phyloP scores from a whole-genome alignment of 257 asterid species.

The Paulownia fortunei region DNA sequence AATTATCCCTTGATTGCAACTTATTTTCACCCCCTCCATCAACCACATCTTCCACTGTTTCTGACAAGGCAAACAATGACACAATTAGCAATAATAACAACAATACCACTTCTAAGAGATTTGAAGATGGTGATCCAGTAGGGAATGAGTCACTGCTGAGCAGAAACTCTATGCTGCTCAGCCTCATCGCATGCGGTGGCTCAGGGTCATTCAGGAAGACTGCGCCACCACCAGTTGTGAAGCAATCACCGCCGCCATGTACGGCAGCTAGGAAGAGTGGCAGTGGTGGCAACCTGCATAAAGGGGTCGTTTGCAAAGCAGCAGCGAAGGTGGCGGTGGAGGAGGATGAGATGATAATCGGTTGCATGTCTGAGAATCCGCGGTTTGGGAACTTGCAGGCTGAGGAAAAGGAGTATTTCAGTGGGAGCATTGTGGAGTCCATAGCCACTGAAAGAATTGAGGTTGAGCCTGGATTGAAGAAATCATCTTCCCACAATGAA shows the following conservation, averaged over 20 bases:
- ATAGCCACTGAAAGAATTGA: conserved; percentile 45
- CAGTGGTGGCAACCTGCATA: conserved; percentile 44
- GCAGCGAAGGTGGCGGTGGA: conserved; percentile 41
- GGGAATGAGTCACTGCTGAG: conserved; percentile 56
- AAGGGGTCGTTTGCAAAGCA: conserved; percentile 55
- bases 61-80: conserved; percentile 48
- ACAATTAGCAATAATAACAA: neutral
- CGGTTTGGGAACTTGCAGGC: conserved; percentile 70
- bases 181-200: conserved; percentile 85
- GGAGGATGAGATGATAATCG: conserved; percentile 53
- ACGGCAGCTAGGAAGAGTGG: conserved; percentile 59
- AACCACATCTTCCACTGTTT: conserved; percentile 59
- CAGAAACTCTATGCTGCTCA: conserved; percentile 72
- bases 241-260: conserved; percentile 22
- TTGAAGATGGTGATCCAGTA: conserved; percentile 63
- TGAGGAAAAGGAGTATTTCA: conserved; percentile 82
- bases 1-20: conserved; percentile 37
- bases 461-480: conserved; percentile 53
- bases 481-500: conserved; percentile 81
- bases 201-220: conserved; percentile 61
- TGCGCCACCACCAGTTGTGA: conserved; percentile 29
- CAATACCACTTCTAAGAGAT: conserved; percentile 38
- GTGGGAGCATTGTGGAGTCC: conserved; percentile 89
- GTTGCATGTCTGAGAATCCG: conserved; percentile 88
- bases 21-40: conserved; percentile 64